Percentiles rank a stretch among this genome's conserved stretches.
phyloP scores from a whole-genome alignment of 1,139 yeast species.

The Waltiozyma solani region DNA sequence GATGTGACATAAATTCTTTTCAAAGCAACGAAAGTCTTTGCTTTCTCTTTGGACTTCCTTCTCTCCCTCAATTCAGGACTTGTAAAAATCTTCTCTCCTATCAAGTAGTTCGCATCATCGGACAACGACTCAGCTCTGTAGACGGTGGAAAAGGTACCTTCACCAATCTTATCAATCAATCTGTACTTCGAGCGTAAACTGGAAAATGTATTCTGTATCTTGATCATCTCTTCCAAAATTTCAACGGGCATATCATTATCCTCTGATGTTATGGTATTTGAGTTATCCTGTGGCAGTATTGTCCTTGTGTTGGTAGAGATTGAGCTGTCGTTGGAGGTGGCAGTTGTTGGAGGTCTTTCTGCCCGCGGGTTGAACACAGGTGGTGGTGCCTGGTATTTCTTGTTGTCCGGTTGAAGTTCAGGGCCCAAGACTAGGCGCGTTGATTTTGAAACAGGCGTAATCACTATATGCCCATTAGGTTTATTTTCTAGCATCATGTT shows the following conservation, averaged over 20 bases:
- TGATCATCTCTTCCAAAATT: conserved; percentile 56
- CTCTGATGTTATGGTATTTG: neutral
- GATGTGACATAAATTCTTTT: conserved; percentile 93
- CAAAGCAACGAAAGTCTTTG: conserved; percentile 68
- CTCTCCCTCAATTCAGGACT: conserved; percentile 49
- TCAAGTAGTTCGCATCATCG: conserved; percentile 61
- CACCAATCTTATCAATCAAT: conserved; percentile 45
- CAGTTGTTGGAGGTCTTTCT: no score
- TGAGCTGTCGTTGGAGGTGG: neutral
- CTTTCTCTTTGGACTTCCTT: conserved; percentile 19
- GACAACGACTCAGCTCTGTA: conserved; percentile 55
- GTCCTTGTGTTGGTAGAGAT: neutral
- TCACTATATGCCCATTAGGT: no score
- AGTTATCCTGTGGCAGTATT: no score
- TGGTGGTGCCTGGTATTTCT: no score
- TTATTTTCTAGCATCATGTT: no score
- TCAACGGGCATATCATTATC: conserved; percentile 25
- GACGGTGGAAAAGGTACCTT: conserved; percentile 92
- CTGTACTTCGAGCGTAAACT: conserved; percentile 32
- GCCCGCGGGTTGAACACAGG: no score
- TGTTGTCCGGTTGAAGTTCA: no score
- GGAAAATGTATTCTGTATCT: conserved; percentile 54
- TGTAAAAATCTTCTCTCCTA: conserved; percentile 88
- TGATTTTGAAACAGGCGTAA: no score
- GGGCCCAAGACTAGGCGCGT: no score